Conservation (phyloP, 2,329 filamentous ascomycete species). For the Phialemoniopsis sp. region DNA sequence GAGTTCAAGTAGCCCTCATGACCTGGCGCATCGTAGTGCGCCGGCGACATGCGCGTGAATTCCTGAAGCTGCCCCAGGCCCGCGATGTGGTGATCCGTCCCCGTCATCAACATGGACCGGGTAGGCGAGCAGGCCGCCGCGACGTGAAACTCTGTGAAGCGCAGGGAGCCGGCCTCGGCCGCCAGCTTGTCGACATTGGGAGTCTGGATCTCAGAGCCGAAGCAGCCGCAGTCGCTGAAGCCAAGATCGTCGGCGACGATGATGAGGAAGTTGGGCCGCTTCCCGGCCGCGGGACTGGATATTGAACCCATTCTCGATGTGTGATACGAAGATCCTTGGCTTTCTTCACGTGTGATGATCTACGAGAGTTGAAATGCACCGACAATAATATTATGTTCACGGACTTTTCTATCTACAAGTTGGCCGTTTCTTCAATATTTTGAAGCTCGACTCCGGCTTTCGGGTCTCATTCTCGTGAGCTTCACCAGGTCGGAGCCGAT, state of each 20-base stretch:
- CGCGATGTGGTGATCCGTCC: conserved; percentile 56
- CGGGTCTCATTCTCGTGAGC: too few species aligned
- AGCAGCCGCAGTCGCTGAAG: conserved; percentile 23
- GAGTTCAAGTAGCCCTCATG: conserved; percentile 63
- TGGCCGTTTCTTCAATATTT: too few species aligned
- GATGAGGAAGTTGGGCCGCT: background rate
- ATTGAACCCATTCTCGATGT: background rate
- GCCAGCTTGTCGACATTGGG: conserved; percentile 2
- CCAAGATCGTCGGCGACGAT: conserved; percentile 3
- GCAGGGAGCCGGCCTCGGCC: conserved; percentile 34
- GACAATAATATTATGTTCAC: too few species aligned
- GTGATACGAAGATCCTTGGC: too few species aligned
- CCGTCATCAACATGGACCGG: conserved; percentile 62
- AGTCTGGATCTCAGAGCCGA: background rate
- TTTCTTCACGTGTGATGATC: background rate
- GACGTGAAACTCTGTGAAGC: conserved; percentile 61
- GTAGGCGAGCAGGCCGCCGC: conserved; percentile 62
- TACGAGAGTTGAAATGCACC: too few species aligned
- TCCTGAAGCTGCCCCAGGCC: conserved; percentile 55
- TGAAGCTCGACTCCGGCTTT: too few species aligned
- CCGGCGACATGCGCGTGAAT: conserved; percentile 23
- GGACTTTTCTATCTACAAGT: too few species aligned
- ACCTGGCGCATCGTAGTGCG: conserved; percentile 38
- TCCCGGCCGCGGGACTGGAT: background rate
- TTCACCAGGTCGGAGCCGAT: too few species aligned